Evolutionary conservation across 2,329 filamentous ascomycete species (phyloP).

Genomic region (Diaporthe aspalathi): DNA sequence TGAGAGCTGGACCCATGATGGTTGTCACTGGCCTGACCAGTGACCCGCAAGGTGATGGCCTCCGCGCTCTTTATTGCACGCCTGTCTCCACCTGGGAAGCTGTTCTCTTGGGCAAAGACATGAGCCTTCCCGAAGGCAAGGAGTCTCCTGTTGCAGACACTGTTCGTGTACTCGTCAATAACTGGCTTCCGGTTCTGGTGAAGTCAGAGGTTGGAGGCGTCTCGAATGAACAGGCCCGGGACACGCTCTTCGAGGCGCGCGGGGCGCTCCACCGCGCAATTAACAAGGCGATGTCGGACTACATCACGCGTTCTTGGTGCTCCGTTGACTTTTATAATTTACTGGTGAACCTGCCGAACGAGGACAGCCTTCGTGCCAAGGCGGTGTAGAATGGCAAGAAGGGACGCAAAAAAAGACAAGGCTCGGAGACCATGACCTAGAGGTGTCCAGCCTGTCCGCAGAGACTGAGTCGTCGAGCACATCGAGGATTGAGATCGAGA

Average conservation of each 20-base stretch:
- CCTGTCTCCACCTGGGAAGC: slow-evolving; percentile 28
- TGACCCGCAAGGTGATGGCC: neutral
- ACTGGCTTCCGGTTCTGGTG: slow-evolving; percentile 32
- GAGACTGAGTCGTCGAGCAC: neutral
- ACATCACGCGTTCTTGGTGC: neutral
- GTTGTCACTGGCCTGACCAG: slow-evolving; percentile 18
- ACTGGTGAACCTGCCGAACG: slow-evolving; percentile 11
- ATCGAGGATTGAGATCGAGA: neutral
- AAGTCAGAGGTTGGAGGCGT: slow-evolving; percentile 14
- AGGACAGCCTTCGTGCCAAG: neutral
- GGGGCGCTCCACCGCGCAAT: slow-evolving; percentile 8
- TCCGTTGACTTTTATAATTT: neutral
- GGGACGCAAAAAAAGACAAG: neutral
- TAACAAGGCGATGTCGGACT: slow-evolving; percentile 26
- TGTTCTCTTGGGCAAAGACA: slow-evolving; percentile 10
- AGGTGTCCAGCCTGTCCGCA: no score
- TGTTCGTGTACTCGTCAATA: slow-evolving; percentile 19
- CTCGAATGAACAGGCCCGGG: slow-evolving; percentile 17
- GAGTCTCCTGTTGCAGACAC: neutral
- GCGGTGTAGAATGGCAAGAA: neutral
- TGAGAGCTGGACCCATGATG: slow-evolving; percentile 17
- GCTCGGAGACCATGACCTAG: neutral
- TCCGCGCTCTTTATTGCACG: slow-evolving; percentile 25
- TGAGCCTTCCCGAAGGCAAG: neutral
- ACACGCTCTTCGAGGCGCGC: slow-evolving; percentile 21